A percentile compares a stretch with the other conserved stretches of the same genome.
phyloP scores from a whole-genome alignment of 2,329 filamentous ascomycete species.

The Epichloe glyceriae region DNA sequence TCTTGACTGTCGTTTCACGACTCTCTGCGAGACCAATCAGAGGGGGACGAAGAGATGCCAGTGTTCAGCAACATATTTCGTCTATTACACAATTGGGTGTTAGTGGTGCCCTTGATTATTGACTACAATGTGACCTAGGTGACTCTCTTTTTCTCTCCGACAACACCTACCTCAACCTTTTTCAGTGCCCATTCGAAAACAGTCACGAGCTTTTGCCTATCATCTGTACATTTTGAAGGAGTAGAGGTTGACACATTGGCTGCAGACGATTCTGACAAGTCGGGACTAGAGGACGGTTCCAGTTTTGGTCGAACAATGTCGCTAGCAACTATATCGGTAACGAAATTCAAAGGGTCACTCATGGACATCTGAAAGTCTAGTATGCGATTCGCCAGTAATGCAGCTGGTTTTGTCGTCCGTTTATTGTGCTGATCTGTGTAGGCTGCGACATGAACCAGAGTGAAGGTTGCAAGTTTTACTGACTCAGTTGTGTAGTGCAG shows the following conservation, averaged over 20 bases:
- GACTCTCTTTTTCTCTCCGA: not conserved
- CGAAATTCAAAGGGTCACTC: conserved; percentile 21
- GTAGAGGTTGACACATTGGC: not conserved
- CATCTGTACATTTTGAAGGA: not conserved
- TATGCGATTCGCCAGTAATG: conserved; percentile 18
- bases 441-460: conserved; percentile 20
- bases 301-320: conserved; percentile 57
- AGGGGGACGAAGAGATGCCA: conserved; percentile 59
- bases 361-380: conserved; percentile 16
- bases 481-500: conserved; percentile 9
- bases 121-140: not conserved
- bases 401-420: conserved; percentile 26
- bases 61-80: conserved; percentile 18
- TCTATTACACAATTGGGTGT: conserved; percentile 2
- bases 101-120: not conserved
- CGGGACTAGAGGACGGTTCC: conserved; percentile 29
- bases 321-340: conserved; percentile 45
- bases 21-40: conserved; percentile 59
- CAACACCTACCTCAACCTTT: conserved; percentile 5
- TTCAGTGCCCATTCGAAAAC: conserved; percentile 6
- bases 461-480: conserved; percentile 6
- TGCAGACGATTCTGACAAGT: not conserved
- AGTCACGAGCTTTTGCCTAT: not conserved
- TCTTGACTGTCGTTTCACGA: conserved; percentile 36
- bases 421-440: conserved; percentile 18